Conservation (phyloP, 305 asterid genomes). For the Striga hermonthica region DNA sequence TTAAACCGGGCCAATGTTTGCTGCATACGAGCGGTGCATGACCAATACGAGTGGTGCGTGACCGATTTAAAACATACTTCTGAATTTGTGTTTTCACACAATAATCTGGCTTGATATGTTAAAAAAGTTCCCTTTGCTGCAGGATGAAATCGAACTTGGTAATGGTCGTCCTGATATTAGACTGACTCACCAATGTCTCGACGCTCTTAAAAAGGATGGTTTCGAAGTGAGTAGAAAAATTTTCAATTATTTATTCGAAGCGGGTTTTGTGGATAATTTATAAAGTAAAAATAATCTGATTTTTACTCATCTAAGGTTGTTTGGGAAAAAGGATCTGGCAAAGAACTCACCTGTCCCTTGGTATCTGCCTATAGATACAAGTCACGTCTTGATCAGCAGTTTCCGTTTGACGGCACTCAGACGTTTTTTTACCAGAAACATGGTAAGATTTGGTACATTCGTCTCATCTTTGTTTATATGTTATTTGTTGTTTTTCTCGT, state of each 20-base stretch:
- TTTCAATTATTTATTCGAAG: no score
- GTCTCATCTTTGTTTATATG: neutral
- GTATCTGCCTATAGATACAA: slow-evolving; percentile 82
- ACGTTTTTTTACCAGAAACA: slow-evolving; percentile 70
- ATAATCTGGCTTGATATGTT: slow-evolving; percentile 24
- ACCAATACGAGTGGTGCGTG: slow-evolving; percentile 62
- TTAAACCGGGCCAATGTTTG: slow-evolving; percentile 95
- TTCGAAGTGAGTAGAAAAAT: slow-evolving; percentile 68
- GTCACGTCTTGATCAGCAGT: slow-evolving; percentile 80
- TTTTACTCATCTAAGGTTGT: slow-evolving; percentile 48
- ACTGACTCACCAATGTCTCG: slow-evolving; percentile 66
- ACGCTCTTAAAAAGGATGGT: slow-evolving; percentile 75
- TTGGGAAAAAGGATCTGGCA: slow-evolving; percentile 91
- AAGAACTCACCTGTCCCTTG: slow-evolving; percentile 82
- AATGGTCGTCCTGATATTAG: slow-evolving; percentile 88
- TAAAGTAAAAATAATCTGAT: slow-evolving; percentile 2
- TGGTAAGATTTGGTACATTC: no score
- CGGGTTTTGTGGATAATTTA: no score
- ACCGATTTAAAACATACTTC: neutral
- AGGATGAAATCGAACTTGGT: slow-evolving; percentile 95
- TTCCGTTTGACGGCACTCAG: slow-evolving; percentile 84
- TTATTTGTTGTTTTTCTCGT: neutral
- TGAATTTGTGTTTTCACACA: slow-evolving; percentile 6
- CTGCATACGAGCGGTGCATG: slow-evolving; percentile 99
- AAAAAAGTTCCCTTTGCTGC: slow-evolving; percentile 23